These are phyloP conservation scores for Cladosporium cucumerinum DNA, from an alignment of 2,329 filamentous ascomycete genomes.

Conservation along the genomic window DNA sequence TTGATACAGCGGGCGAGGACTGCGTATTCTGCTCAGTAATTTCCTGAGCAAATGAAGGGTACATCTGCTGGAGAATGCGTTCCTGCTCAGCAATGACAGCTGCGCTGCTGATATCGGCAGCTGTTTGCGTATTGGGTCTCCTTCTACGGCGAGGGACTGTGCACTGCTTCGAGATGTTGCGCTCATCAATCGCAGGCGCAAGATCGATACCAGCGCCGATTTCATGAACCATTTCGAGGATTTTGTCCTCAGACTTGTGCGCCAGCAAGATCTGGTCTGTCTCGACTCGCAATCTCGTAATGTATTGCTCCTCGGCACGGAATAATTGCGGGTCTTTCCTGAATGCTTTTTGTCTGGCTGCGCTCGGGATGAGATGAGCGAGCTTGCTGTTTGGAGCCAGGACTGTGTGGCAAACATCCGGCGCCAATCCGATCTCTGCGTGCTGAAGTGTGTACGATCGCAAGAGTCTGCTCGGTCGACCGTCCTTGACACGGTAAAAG, in stretches of 20 bases:
- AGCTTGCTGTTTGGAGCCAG: conserved; percentile 44
- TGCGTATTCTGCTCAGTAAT: not conserved
- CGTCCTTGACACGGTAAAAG: conserved; percentile 60
- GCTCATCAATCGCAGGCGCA: conserved; percentile 66
- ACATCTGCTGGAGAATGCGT: conserved; percentile 46
- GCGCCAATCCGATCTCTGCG: conserved; percentile 70
- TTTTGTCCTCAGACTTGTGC: conserved; percentile 61
- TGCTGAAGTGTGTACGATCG: conserved; percentile 70
- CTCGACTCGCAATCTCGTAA: conserved; percentile 69
- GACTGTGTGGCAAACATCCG: conserved; percentile 63
- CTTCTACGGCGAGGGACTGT: conserved; percentile 45
- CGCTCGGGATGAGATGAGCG: conserved; percentile 43
- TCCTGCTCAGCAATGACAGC: conserved; percentile 48
- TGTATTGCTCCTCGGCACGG: conserved; percentile 51
- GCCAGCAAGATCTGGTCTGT: conserved; percentile 71
- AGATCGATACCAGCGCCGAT: conserved; percentile 73
- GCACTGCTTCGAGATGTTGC: conserved; percentile 46
- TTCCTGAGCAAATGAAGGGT: conserved; percentile 40
- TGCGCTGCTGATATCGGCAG: conserved; percentile 34
- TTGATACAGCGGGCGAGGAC: not conserved
- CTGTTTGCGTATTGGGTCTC: conserved; percentile 33
- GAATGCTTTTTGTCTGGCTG: conserved; percentile 39
- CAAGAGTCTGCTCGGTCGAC: conserved; percentile 57
- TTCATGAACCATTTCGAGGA: conserved; percentile 66
- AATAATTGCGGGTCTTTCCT: conserved; percentile 48